phyloP scores from a whole-genome alignment of 129 eudicot species.

The Calendula officinalis region DNA sequence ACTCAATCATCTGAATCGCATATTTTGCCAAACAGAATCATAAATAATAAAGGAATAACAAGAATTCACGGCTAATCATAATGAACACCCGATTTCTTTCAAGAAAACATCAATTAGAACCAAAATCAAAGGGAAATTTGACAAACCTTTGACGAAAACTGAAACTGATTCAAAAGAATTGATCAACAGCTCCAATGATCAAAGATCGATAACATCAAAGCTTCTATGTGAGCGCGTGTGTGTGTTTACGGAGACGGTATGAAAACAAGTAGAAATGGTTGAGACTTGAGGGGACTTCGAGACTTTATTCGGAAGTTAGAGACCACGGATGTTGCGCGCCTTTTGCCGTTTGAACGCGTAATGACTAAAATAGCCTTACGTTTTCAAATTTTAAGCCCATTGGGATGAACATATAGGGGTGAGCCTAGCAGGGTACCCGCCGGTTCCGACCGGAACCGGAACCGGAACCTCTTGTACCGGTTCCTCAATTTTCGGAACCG shows the following conservation, averaged over 20 bases:
- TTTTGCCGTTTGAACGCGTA: conserved; percentile 24
- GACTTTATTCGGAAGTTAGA: conserved; percentile 30
- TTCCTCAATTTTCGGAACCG: too few species aligned
- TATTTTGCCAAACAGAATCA: too few species aligned
- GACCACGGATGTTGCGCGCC: conserved; percentile 40
- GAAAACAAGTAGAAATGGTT: conserved; percentile 27
- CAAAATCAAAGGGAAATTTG: neutral
- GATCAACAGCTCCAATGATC: neutral
- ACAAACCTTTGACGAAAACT: conserved; percentile 22
- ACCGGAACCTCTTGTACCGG: too few species aligned
- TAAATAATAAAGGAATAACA: too few species aligned
- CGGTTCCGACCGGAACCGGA: too few species aligned
- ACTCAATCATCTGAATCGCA: too few species aligned
- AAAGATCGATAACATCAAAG: conserved; percentile 10
- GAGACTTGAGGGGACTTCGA: conserved; percentile 23
- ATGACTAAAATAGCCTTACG: conserved; percentile 22
- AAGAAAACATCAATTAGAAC: conserved; percentile 3
- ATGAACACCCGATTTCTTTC: too few species aligned
- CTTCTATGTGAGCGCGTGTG: neutral
- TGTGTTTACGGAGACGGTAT: neutral
- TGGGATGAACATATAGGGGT: conserved; percentile 4
- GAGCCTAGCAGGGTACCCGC: too few species aligned
- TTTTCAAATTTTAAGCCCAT: neutral
- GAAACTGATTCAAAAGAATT: neutral
- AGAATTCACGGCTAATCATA: too few species aligned